Evolutionary conservation across 768 basidiomycete genomes (phyloP).

Genomic region (Mycena epipterygia): DNA sequence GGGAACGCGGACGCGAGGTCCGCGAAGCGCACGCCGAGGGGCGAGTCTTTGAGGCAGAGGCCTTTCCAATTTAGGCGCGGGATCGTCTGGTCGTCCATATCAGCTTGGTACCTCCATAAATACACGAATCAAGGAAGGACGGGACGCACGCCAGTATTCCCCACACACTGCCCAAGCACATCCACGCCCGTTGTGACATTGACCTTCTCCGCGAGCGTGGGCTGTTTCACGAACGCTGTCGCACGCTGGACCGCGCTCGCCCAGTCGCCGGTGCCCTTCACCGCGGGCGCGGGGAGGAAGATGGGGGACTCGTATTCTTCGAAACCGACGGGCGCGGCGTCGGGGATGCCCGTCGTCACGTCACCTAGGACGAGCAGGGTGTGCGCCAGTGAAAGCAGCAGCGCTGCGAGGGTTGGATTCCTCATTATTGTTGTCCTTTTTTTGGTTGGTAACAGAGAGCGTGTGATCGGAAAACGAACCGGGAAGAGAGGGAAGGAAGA

Average conservation of each 20-base stretch:
- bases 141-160: constrained; percentile 22
- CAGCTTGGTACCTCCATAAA: constrained; percentile 11
- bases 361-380: too few species aligned
- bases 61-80: constrained; percentile 39
- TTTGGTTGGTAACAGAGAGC: too few species aligned
- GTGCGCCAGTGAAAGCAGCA: too few species aligned
- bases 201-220: constrained; percentile 44
- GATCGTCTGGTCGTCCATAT: constrained; percentile 42
- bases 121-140: constrained; percentile 15
- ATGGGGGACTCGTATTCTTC: constrained; percentile 25
- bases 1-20: too few species aligned
- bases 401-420: too few species aligned
- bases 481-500: too few species aligned
- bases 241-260: too few species aligned
- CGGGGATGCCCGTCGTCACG: too few species aligned
- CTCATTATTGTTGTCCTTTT: too few species aligned
- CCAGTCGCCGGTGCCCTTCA: constrained; percentile 11
- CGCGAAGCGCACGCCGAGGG: too few species aligned
- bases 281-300: constrained; percentile 19
- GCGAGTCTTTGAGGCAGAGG: constrained; percentile 51
- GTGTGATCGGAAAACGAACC: too few species aligned
- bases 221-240: constrained; percentile 16
- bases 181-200: constrained; percentile 47
- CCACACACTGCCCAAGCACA: too few species aligned
- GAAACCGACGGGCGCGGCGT: constrained; percentile 19